These are phyloP conservation scores for Gymnopilus junonius DNA, from an alignment of 768 basidiomycete species.

Conservation along the genomic window DNA sequence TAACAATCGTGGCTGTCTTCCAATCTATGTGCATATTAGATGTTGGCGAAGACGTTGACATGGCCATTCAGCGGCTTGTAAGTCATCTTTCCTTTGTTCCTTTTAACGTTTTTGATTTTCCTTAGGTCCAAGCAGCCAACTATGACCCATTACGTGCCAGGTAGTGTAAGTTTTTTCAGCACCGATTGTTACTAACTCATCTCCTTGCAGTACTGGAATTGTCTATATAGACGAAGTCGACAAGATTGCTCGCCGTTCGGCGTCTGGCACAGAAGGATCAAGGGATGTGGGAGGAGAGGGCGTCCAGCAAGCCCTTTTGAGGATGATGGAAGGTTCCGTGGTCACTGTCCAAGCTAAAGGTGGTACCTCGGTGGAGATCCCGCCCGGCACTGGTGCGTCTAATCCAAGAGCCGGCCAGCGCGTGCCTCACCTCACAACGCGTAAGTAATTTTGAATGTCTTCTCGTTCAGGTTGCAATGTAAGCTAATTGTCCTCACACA, in stretches of 20 bases:
- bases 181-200: neutral
- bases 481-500: neutral
- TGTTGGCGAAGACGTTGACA: conserved; percentile 96
- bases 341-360: conserved; percentile 83
- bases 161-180: conserved; percentile 38
- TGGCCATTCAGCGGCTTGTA: conserved; percentile 84
- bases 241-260: conserved; percentile 78
- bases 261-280: conserved; percentile 66
- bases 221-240: conserved; percentile 97
- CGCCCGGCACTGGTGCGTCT: conserved; percentile 46
- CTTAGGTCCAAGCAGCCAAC: conserved; percentile 84
- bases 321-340: conserved; percentile 93
- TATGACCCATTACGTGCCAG: conserved; percentile 88
- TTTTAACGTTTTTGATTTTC: conserved; percentile 2
- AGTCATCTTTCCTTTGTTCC: conserved; percentile 19
- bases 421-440: conserved; percentile 41
- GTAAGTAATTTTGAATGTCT: conserved; percentile 26
- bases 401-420: conserved; percentile 56
- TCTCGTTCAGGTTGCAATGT: neutral
- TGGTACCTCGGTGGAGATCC: conserved; percentile 48
- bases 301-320: conserved; percentile 89
- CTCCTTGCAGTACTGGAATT: conserved; percentile 76
- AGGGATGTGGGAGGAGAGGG: conserved; percentile 96
- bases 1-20: neutral
- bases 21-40: conserved; percentile 4